Conservation (phyloP, 257 asterid genomes). For the Fraxinus excelsior region DNA sequence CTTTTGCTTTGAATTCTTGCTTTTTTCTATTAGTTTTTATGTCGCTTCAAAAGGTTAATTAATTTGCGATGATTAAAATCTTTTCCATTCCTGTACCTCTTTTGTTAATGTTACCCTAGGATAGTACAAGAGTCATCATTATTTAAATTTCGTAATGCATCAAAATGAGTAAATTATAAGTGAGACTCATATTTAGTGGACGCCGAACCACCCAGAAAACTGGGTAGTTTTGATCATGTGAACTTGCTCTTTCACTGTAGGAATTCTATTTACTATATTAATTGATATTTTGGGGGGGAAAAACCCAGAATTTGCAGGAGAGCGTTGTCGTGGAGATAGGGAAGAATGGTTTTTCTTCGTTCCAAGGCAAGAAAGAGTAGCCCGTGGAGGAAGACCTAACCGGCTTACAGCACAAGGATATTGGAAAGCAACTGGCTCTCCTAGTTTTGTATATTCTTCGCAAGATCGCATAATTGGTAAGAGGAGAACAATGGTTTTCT, state of each 20-base stretch:
- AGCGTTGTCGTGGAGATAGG: constrained; percentile 23
- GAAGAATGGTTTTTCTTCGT: constrained; percentile 64
- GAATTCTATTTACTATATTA: background rate
- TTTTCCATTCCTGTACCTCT: too few relatives aligned
- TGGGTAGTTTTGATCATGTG: too few relatives aligned
- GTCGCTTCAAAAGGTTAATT: background rate
- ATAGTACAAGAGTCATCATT: too few relatives aligned
- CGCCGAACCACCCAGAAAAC: too few relatives aligned
- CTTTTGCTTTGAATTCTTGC: background rate
- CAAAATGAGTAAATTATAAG: too few relatives aligned
- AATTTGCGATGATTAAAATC: too few relatives aligned
- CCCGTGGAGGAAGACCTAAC: constrained; percentile 50
- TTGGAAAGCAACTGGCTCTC: constrained; percentile 65
- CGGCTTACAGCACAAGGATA: constrained; percentile 49
- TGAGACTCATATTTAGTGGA: too few relatives aligned
- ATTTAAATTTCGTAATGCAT: too few relatives aligned
- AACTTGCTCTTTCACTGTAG: too few relatives aligned
- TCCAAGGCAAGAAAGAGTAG: constrained; percentile 52
- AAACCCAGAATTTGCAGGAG: constrained; percentile 44
- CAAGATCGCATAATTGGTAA: constrained; percentile 35
- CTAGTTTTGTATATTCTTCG: constrained; percentile 47
- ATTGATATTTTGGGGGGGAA: background rate
- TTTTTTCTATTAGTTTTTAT: background rate
- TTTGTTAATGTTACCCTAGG: too few relatives aligned
- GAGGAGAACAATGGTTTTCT: constrained; percentile 56